Evolutionary conservation across 352 stramenopile species (phyloP).

Genomic region (Phytophthora idaei): DNA sequence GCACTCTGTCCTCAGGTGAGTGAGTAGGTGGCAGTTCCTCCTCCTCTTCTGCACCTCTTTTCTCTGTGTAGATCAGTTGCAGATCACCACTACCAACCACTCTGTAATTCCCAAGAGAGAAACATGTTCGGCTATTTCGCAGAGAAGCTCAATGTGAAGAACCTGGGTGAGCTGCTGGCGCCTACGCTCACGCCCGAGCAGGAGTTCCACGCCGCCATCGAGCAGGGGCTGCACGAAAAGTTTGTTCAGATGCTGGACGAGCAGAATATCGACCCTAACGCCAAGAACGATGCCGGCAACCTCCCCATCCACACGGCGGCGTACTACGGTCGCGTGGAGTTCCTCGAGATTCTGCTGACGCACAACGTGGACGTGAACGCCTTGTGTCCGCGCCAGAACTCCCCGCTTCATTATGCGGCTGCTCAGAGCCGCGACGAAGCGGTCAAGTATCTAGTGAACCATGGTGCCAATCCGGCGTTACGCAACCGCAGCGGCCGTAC

Average conservation of each 20-base stretch:
- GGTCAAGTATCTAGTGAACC: constrained; percentile 76
- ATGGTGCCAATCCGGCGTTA: constrained; percentile 75
- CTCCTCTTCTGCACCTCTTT: constrained; percentile 5
- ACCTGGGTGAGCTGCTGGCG: constrained; percentile 86
- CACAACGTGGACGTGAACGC: constrained; percentile 77
- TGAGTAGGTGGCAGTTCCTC: constrained; percentile 8
- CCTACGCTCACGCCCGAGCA: constrained; percentile 88
- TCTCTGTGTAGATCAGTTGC: constrained; percentile 5
- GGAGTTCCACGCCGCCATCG: constrained; percentile 82
- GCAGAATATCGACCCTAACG: constrained; percentile 67
- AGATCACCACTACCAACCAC: constrained; percentile 6
- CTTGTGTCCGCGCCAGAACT: constrained; percentile 70
- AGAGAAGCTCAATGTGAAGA: constrained; percentile 91
- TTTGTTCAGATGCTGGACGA: constrained; percentile 77
- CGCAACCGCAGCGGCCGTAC: constrained; percentile 84
- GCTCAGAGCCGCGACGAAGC: constrained; percentile 76
- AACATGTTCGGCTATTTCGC: constrained; percentile 90
- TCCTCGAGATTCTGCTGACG: constrained; percentile 77
- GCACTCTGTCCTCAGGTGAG: constrained; percentile 11
- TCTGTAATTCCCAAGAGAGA: not conserved
- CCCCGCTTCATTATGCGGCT: constrained; percentile 84
- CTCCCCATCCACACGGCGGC: constrained; percentile 85
- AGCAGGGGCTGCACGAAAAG: constrained; percentile 74
- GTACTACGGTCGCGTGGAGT: constrained; percentile 78
- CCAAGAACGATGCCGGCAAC: constrained; percentile 75